Evolutionary conservation across 1,284 basidiomycete species (phyloP).

Genomic region (Ceratobasidium sp.): DNA sequence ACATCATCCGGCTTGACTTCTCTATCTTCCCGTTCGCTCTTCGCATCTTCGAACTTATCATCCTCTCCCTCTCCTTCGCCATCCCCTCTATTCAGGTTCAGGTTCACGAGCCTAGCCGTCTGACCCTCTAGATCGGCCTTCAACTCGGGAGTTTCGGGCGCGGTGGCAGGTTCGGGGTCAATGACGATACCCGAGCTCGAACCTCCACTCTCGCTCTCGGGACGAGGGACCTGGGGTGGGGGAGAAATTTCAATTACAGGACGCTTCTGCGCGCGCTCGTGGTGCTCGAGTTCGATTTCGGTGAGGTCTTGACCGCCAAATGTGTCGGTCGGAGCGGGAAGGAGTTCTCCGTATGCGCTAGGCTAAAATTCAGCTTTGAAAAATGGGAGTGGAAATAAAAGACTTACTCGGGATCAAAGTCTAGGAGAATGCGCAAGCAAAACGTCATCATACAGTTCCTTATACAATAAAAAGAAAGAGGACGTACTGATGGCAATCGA

Average conservation of each 20-base stretch:
- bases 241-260: background rate
- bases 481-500: constrained; percentile 59
- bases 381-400: background rate
- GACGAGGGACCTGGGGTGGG: background rate
- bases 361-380: background rate
- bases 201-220: background rate
- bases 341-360: constrained; percentile 11
- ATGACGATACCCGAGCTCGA: background rate
- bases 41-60: constrained; percentile 1
- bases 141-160: background rate
- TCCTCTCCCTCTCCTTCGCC: background rate
- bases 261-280: constrained; percentile 4
- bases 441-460: background rate
- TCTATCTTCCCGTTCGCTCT: constrained; percentile 8
- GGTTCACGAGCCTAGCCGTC: background rate
- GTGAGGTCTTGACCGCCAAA: constrained; percentile 42
- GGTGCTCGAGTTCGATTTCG: constrained; percentile 35
- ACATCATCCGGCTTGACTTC: constrained; percentile 6
- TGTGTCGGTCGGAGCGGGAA: constrained; percentile 5
- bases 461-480: background rate
- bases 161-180: background rate
- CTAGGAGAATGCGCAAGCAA: background rate
- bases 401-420: constrained; percentile 20
- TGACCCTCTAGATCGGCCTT: background rate
- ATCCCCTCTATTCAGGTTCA: background rate